Base-by-base conservation (phyloP, 192 early-diverging fungal species). In the Backusella mclennaniae region DNA sequence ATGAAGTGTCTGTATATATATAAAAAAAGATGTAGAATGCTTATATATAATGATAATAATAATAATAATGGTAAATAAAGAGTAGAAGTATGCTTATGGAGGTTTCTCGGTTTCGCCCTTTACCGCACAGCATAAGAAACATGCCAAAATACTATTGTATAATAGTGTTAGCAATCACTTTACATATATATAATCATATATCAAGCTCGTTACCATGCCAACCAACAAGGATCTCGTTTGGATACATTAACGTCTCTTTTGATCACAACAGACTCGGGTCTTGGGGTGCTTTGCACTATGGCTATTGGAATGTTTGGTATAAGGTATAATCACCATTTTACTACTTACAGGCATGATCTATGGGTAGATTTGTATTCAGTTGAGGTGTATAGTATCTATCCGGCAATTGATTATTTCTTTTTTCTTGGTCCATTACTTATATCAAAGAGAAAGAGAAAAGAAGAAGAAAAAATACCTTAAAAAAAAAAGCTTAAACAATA, bases 181-280 rank as follows among this genome's bases (percentile, higher is more conserved):
- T 59, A 59, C 2, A 59, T n/a, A 4, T 53, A 56, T 56, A 23
- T 15, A 14, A 44, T 44, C 7, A n/a, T n/a, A 49, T 49, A 49
- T 21, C 19, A 44, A 14, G 14, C 4, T n/a, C 4, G 56, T 63
- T 63, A 63, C 56, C 56, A 63, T 63, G 56, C 56, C 23, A 63
- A 63, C 56, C 56, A 63, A 26, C 56, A 63, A 29, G 56, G 56
- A 63, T 63, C 56, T 4, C 56, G 26, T 29, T 63, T 63, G 12
- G 56, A 63, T 63, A 63, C 56, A 63, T 63, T 63, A 11, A 63
- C 1, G 3, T 63, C 56, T 63, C 56, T 63, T 63, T 63, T 63
- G 56, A 63, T 63, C 56, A 63, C 56, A 63, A 63, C 56, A 63
- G 56, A 63, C 56, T 63, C 56, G 56, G 56, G 56, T 31, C 56